Percentiles rank a stretch among this genome's conserved stretches.
These are phyloP conservation scores for Arthrobotrys sinensis DNA, from an alignment of 2,329 filamentous ascomycete species.

Conservation along the genomic window DNA sequence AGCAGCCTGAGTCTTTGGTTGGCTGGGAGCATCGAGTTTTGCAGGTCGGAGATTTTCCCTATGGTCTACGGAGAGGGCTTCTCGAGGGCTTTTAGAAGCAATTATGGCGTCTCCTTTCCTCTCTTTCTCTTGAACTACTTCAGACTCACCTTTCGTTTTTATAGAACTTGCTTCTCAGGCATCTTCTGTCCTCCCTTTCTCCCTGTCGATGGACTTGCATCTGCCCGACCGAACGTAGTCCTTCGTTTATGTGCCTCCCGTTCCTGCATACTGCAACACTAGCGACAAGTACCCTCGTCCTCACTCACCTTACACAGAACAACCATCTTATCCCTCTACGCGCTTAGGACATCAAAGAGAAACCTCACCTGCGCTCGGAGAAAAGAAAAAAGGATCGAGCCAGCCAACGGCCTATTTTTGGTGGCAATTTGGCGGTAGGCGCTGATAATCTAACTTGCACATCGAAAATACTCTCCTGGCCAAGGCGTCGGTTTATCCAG, in stretches of 20 bases:
- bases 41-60: constrained; percentile 61
- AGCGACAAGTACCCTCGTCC: constrained; percentile 47
- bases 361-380: constrained; percentile 16
- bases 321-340: constrained; percentile 25
- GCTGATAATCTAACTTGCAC: constrained; percentile 54
- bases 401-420: constrained; percentile 52
- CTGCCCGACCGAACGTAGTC: constrained; percentile 58
- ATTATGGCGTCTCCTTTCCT: constrained; percentile 49
- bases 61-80: constrained; percentile 49
- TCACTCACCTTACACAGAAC: constrained; percentile 22
- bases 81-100: constrained; percentile 31
- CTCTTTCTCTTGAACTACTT: constrained; percentile 29
- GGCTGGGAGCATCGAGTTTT: constrained; percentile 42
- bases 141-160: constrained; percentile 40
- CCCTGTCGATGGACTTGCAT: constrained; percentile 43
- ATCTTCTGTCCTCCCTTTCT: constrained; percentile 11
- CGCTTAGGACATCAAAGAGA: constrained; percentile 48
- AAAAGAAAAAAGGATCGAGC: constrained; percentile 25
- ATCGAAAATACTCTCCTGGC: constrained; percentile 37
- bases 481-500: constrained; percentile 37
- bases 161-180: constrained; percentile 31
- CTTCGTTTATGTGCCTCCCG: constrained; percentile 54
- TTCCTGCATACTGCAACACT: constrained; percentile 50
- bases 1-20: constrained; percentile 38
- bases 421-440: constrained; percentile 53